phyloP scores from a whole-genome alignment of 2,329 filamentous ascomycete species.

The Aspergillus ibericus region DNA sequence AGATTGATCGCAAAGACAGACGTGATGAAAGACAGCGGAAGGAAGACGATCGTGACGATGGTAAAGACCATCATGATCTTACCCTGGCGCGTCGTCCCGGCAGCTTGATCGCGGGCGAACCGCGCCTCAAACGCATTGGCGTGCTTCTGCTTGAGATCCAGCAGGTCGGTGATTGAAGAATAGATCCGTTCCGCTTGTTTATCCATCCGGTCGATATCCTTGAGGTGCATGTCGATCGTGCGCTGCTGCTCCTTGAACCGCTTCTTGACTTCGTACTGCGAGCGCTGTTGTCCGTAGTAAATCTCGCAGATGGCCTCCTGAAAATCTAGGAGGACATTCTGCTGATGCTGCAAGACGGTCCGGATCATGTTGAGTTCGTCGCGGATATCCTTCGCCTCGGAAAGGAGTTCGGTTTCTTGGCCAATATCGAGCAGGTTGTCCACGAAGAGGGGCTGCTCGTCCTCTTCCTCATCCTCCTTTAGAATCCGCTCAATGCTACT shows the following conservation, averaged over 20 bases:
- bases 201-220: conserved; percentile 65
- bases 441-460: conserved; percentile 49
- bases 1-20: conserved; percentile 59
- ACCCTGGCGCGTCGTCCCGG: conserved; percentile 58
- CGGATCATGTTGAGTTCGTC: conserved; percentile 66
- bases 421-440: conserved; percentile 54
- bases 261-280: conserved; percentile 53
- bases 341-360: conserved; percentile 40
- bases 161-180: conserved; percentile 59
- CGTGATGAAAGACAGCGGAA: conserved; percentile 57
- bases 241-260: conserved; percentile 59
- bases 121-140: conserved; percentile 67
- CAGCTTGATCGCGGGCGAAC: conserved; percentile 58
- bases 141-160: conserved; percentile 69
- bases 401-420: conserved; percentile 60
- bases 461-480: conserved; percentile 25
- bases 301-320: conserved; percentile 39
- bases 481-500: not conserved
- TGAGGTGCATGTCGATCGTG: conserved; percentile 57
- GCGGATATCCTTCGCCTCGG: conserved; percentile 66
- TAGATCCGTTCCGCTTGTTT: conserved; percentile 63
- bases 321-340: conserved; percentile 36
- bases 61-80: conserved; percentile 62
- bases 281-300: conserved; percentile 33
- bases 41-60: conserved; percentile 59